Base-by-base conservation (phyloP, 805 yeast species). In the Zygoascus flipseniorum region DNA sequence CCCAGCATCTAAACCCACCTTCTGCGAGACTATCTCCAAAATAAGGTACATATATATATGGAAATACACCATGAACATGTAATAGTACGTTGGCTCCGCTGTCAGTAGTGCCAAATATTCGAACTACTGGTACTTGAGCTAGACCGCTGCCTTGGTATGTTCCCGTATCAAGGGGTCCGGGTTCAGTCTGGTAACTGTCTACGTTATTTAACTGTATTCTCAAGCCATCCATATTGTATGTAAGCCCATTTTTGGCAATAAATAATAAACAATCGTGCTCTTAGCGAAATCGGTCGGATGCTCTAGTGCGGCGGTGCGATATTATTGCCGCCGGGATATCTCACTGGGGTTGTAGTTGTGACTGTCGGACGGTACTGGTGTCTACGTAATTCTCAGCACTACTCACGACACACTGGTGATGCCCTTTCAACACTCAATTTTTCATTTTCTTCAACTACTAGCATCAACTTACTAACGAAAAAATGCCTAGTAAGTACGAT, bases 41-140 rank as follows among this genome's bases (percentile, higher is more conserved):
- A 62, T 83, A 83, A 37, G 79, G 80, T 1, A 90, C 72, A 63
- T 77, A 89, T 1, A 92, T 59, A 63, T 92, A 93, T 0, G 98
- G 99, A 58, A 76, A 87, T 18, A 79, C 79, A 42, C 92, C 90
- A 69, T 90, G 98, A 9, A 93, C 71, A 65, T 93, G 97, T 0
- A 85, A 77, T 13, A 78, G 59, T 10, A 76, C 74, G 31, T 79
- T 78, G 58, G 79, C 81, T 0, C 89, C 86, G 0, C 82, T 73
- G 1, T 79, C 74, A 0, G 84, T 58, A 11, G 80, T 75, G 0
- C 97, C 98, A 69, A 81, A 93, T 0, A 93, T 68, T 48, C 98
- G 70, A 1, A 89, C 70, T 0, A 89, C 72, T 0, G 98, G 98
- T 0, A 86, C 90, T 45, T 77, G 58, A 31, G 56, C 62, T 47